Base-by-base conservation (phyloP, 148 eudicot species). In the Fagopyrum tataricum region DNA sequence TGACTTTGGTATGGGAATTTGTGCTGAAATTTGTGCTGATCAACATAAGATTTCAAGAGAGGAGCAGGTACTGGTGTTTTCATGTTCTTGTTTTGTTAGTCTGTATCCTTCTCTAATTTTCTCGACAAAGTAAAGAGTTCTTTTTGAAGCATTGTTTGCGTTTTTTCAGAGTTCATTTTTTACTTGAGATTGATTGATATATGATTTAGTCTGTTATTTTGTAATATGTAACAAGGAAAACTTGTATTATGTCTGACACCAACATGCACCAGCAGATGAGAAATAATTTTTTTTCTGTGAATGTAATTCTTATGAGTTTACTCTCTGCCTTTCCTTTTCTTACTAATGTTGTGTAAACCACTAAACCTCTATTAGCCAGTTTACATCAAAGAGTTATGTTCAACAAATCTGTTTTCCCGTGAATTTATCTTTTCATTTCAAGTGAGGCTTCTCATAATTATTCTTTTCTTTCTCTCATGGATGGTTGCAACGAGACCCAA, bases 1-100 rank as follows among this genome's bases (percentile, higher is more conserved):
- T 76, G 91, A 94, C 80, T 85, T 91, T 85, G 98, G 96, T 67
- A 94, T 91, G 97, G 99, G 99, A 75, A 83, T 88, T 44, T 95
- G 99, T 79, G 99, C 82, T 15, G 99, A 95, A 79, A 78, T 90
- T 64, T 95, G 99, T 79, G 97, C 97, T 76, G 92, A 86, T 47
- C 79, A 86, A 64, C 81, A 85, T 79, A 81, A 71, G 9, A 82
- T 91, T 51, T 79, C 90, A 5, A 87, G 97, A 85, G 88, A 92
- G 78, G 84, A 95, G 20, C 99, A 95, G 91, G 99, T 90, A 79
- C 18, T 18, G 23, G 7, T 46, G 43, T 64, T 64, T 31, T 39
- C 43, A 64, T 64, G 69, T 39, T 37, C 37, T 21, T 56, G 62
- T 7, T 46, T 46, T 31, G 13, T 46, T 46, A 46, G 49, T 4